Evolutionary conservation across 148 eudicot species (phyloP), one percentile per base, ranked within the genome.

Genomic region (Limonium bicolor): DNA sequence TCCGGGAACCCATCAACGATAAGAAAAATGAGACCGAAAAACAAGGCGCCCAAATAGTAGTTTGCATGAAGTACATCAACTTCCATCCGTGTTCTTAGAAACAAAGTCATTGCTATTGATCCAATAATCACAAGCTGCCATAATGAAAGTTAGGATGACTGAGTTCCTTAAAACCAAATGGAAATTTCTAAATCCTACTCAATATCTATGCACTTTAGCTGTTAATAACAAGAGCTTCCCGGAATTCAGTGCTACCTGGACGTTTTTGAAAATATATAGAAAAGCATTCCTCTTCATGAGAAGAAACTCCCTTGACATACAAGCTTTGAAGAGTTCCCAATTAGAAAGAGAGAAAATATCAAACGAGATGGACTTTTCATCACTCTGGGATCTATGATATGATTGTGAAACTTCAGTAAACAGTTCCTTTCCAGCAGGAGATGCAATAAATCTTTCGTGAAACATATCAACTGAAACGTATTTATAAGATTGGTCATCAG

Each of bases 211-310:
- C n/a, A n/a, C n/a, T n/a, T n/a, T n/a, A n/a, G n/a, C n/a, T n/a
- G n/a, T n/a, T n/a, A n/a, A n/a, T n/a, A n/a, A n/a, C n/a, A n/a
- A n/a, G n/a, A n/a, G n/a, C n/a, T n/a, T n/a, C n/a, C n/a, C n/a
- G n/a, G n/a, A n/a, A n/a, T n/a, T n/a, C n/a, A n/a, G 17, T 38
- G 42, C 9, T 10, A 86, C 92, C 92, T 80, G 95, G 53, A 32
- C 10, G 34, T 51, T 51, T 64, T 82, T 82, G 58, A 82, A 86
- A 22, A 63, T 50, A 46, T 82, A 79, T 20, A 87, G 12, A 56
- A 76, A 82, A 42, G 77, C 76, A 40, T 82, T 82, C 50, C 88
- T 71, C 42, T 51, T 76, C 80, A 87, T 73, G 3, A 82, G 76
- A 51, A 87, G 82, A 41, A 51, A 40, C 39, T 87, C 94, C 48